phyloP scores from a whole-genome alignment of 257 asterid species.

The Lavandula angustifolia region DNA sequence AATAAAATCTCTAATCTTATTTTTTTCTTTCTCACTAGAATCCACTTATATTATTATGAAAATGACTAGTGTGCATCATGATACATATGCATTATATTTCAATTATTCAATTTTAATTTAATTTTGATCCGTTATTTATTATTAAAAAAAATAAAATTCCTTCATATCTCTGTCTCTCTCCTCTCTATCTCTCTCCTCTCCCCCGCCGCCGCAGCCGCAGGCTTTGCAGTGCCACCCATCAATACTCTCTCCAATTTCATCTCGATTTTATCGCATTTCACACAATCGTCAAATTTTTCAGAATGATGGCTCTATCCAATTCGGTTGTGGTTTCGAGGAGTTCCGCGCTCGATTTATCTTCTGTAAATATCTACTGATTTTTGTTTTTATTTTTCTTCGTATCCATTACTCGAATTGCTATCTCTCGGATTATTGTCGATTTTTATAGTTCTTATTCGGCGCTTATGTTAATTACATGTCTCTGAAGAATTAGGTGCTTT shows the following conservation, averaged over 20 bases:
- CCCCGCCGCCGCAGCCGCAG: too few species aligned
- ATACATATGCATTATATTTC: too few species aligned
- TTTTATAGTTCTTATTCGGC: not conserved
- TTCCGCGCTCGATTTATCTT: conserved; percentile 33
- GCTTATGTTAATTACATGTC: not conserved
- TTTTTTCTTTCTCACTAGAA: too few species aligned
- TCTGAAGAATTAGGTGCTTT: conserved; percentile 10
- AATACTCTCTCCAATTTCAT: not conserved
- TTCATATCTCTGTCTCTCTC: too few species aligned
- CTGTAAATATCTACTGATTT: conserved; percentile 34
- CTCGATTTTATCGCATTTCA: conserved; percentile 37
- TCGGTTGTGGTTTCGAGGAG: conserved; percentile 38
- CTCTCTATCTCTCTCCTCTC: too few species aligned
- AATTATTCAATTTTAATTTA: too few species aligned
- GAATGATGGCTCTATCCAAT: conserved; percentile 44
- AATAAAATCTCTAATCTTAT: too few species aligned
- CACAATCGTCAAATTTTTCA: conserved; percentile 18
- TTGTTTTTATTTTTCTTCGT: not conserved
- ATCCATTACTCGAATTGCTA: not conserved
- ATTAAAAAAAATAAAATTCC: too few species aligned
- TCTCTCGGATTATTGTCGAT: conserved; percentile 3
- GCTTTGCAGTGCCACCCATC: too few species aligned
- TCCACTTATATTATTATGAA: too few species aligned
- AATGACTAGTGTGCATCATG: too few species aligned
- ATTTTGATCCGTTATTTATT: too few species aligned